Conservation (phyloP, 495 filamentous ascomycete species). For the Parathielavia appendiculata region DNA sequence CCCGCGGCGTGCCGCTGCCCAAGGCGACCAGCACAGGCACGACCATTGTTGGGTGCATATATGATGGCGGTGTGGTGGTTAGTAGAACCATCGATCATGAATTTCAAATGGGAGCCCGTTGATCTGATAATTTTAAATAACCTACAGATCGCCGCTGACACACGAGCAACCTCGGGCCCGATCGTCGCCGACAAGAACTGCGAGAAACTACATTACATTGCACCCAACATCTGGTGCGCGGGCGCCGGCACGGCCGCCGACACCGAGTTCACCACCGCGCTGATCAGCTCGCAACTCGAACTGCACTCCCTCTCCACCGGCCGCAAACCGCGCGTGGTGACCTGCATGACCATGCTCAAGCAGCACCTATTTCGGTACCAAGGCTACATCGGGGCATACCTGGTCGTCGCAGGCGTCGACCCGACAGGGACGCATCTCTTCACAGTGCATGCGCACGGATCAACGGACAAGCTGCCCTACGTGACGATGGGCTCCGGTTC, state of each 20-base stretch:
- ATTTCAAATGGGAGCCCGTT: background rate
- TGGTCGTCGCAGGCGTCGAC: constrained; percentile 96
- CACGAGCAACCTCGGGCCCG: constrained; percentile 91
- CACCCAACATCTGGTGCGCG: constrained; percentile 99
- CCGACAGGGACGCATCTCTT: constrained; percentile 94
- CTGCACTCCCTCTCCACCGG: constrained; percentile 92
- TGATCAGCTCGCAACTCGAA: constrained; percentile 98
- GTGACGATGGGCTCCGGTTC: constrained; percentile 98
- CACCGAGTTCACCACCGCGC: constrained; percentile 97
- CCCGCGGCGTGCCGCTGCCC: constrained; percentile 84
- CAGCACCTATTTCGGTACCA: constrained; percentile 99
- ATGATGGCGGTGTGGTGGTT: constrained; percentile 91
- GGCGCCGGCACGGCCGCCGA: constrained; percentile 97
- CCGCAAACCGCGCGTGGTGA: constrained; percentile 93
- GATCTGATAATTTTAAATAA: no score
- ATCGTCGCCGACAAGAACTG: constrained; percentile 99
- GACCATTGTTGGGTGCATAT: constrained; percentile 98
- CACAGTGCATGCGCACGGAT: constrained; percentile 98
- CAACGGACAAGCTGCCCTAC: constrained; percentile 97
- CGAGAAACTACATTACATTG: constrained; percentile 98
- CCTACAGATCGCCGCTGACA: constrained; percentile 88
- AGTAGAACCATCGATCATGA: constrained; percentile 27
- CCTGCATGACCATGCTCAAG: constrained; percentile 99
- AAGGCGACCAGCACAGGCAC: constrained; percentile 99
- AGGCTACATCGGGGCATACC: constrained; percentile 95